Evolutionary conservation across 768 basidiomycete genomes (phyloP).

Genomic region (Lenzites betulinus): DNA sequence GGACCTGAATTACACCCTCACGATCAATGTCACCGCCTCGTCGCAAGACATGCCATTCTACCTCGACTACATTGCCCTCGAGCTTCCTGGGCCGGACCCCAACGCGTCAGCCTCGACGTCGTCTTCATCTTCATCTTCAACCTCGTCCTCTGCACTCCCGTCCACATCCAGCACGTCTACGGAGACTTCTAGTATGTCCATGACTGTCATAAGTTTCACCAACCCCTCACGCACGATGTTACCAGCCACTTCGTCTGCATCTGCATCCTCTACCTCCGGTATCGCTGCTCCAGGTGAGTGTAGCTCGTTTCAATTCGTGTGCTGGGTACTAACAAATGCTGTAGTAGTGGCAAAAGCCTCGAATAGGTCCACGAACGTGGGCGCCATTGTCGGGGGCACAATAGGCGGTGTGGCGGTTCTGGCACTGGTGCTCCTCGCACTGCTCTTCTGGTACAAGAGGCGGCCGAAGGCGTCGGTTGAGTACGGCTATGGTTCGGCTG

Average conservation of each 20-base stretch:
- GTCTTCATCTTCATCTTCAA: background rate
- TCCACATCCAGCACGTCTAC: background rate
- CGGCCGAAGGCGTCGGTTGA: background rate
- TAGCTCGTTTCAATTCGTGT: no score
- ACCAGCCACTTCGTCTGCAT: no score
- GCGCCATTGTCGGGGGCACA: constrained; percentile 2
- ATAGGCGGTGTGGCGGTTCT: background rate
- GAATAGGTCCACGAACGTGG: background rate
- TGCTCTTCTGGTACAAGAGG: background rate
- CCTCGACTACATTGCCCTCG: constrained; percentile 4
- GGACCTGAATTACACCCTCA: background rate
- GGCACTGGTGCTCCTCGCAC: background rate
- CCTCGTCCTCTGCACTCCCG: background rate
- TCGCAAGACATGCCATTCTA: background rate
- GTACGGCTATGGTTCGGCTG: constrained; percentile 5
- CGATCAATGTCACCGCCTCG: constrained; percentile 6
- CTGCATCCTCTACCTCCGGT: no score
- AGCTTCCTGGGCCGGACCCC: background rate
- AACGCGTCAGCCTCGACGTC: background rate
- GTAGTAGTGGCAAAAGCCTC: background rate
- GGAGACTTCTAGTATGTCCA: background rate
- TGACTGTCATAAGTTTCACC: background rate
- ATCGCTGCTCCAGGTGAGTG: no score
- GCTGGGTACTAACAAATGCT: background rate
- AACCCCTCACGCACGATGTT: no score